Percentiles rank a stretch among this genome's conserved stretches.
phyloP scores from a whole-genome alignment of 208 protist species.

The Trypanosoma boissoni region DNA sequence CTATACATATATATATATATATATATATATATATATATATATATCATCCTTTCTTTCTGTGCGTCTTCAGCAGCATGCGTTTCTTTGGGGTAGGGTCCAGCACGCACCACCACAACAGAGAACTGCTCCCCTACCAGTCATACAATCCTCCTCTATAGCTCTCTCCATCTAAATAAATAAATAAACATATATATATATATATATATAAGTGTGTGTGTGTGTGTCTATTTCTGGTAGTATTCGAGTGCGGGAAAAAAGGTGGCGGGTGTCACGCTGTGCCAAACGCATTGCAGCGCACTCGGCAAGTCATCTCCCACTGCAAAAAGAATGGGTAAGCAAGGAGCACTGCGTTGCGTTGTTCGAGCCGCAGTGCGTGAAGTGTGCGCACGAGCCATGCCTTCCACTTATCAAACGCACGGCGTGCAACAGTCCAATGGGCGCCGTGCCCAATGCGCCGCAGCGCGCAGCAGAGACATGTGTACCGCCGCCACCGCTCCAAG shows the following conservation, averaged over 20 bases:
- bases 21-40: too few relatives aligned
- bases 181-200: slow-evolving; percentile 3
- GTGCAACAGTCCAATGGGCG: slow-evolving; percentile 15
- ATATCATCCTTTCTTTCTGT: too few relatives aligned
- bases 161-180: too few relatives aligned
- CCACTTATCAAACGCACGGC: slow-evolving; percentile 25
- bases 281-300: slow-evolving; percentile 17
- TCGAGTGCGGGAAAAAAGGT: too few relatives aligned
- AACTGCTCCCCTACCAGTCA: too few relatives aligned
- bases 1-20: too few relatives aligned
- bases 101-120: too few relatives aligned
- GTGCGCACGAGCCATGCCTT: slow-evolving; percentile 26
- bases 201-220: background rate
- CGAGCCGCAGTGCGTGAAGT: slow-evolving; percentile 18
- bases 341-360: slow-evolving; percentile 7
- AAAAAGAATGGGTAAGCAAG: slow-evolving; percentile 22
- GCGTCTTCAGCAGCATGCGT: too few relatives aligned
- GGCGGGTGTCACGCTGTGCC: too few relatives aligned
- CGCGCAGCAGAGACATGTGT: slow-evolving; percentile 7
- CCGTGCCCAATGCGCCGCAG: slow-evolving; percentile 20
- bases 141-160: too few relatives aligned
- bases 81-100: too few relatives aligned
- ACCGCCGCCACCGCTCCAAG: slow-evolving; percentile 24
- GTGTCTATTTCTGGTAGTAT: too few relatives aligned
- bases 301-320: slow-evolving; percentile 23